Evolutionary conservation across 1,284 basidiomycete genomes (phyloP).

Genomic region (Ustilago trichophora): DNA sequence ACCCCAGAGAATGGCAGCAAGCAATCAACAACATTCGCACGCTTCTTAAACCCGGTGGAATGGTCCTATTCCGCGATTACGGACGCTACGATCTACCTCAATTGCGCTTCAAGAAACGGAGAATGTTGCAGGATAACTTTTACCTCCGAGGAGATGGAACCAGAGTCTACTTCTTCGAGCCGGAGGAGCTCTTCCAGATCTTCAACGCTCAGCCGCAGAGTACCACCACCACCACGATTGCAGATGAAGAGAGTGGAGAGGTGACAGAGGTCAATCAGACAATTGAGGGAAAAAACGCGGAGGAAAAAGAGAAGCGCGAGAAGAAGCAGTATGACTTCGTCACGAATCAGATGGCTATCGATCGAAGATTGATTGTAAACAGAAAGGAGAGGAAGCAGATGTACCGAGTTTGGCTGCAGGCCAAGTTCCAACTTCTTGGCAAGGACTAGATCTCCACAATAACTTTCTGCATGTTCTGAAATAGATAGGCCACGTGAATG

Average conservation of each 20-base stretch:
- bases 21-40: conserved; percentile 80
- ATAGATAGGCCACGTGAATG: too few species aligned
- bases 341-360: conserved; percentile 62
- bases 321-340: conserved; percentile 30
- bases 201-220: conserved; percentile 53
- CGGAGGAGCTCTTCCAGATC: conserved; percentile 56
- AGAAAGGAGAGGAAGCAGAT: conserved; percentile 64
- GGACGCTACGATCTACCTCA: conserved; percentile 89
- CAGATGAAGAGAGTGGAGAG: not conserved
- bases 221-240: conserved; percentile 10
- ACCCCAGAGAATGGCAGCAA: conserved; percentile 88
- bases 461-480: too few species aligned
- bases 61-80: conserved; percentile 89
- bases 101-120: conserved; percentile 85
- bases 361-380: conserved; percentile 62
- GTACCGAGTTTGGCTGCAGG: conserved; percentile 64
- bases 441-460: too few species aligned
- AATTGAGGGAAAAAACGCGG: not conserved
- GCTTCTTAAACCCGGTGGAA: conserved; percentile 87
- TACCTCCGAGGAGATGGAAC: conserved; percentile 87
- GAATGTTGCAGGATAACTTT: conserved; percentile 86
- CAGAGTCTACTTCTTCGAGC: conserved; percentile 69
- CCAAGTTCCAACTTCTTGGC: conserved; percentile 47
- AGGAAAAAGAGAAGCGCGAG: not conserved
- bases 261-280: not conserved